Evolutionary conservation across 1,284 basidiomycete species (phyloP).

Genomic region (Chiua sp.): DNA sequence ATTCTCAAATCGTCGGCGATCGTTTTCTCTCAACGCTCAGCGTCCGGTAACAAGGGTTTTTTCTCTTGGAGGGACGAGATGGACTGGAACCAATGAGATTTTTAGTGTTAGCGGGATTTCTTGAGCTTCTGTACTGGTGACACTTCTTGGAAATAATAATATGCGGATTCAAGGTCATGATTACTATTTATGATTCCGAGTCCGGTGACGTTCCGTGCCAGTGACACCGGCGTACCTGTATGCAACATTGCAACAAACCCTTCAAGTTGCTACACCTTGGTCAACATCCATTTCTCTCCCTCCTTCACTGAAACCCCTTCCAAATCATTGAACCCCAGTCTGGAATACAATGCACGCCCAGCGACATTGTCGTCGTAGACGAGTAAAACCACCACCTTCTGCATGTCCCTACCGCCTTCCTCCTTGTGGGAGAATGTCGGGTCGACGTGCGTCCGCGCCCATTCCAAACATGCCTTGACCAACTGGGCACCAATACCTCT

Average conservation of each 20-base stretch:
- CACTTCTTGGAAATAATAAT: too few relatives aligned
- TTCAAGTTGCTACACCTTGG: conserved; percentile 15
- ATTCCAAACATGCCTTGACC: conserved; percentile 27
- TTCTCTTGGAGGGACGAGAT: too few relatives aligned
- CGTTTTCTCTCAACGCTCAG: too few relatives aligned
- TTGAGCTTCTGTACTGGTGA: too few relatives aligned
- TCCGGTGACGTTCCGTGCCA: too few relatives aligned
- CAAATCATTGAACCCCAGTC: conserved; percentile 24
- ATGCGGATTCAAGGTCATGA: too few relatives aligned
- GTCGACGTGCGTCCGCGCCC: conserved; percentile 28
- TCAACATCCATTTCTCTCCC: conserved; percentile 28
- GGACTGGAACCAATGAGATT: too few relatives aligned
- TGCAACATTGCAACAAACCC: background rate
- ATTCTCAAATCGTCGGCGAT: too few relatives aligned
- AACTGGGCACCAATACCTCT: conserved; percentile 35
- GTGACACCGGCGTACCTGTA: too few relatives aligned
- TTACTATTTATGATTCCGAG: background rate
- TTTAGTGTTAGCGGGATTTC: too few relatives aligned
- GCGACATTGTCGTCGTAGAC: conserved; percentile 18
- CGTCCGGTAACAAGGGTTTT: too few relatives aligned
- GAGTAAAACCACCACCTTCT: conserved; percentile 25
- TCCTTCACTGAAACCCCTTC: conserved; percentile 8
- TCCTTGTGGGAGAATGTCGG: conserved; percentile 1
- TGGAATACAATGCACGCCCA: conserved; percentile 27
- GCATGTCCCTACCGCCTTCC: background rate